Evolutionary conservation across 106 monocot species (phyloP).

Genomic region (Ottelia alismoides): DNA sequence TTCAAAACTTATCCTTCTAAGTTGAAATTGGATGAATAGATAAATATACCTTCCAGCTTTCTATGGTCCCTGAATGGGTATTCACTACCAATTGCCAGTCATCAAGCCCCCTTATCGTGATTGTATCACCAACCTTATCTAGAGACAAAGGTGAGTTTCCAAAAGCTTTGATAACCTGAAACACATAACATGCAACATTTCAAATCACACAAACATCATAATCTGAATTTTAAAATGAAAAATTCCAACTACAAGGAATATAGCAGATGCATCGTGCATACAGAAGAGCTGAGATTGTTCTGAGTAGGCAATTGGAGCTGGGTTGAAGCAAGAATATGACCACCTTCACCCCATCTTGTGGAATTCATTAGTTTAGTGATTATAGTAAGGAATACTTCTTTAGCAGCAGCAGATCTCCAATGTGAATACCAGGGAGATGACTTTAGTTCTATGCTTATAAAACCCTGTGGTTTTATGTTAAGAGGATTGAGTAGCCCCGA

Average conservation of each 20-base stretch:
- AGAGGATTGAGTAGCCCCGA: conserved; percentile 57
- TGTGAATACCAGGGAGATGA: conserved; percentile 69
- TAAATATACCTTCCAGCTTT: conserved; percentile 76
- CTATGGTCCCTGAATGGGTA: conserved; percentile 47
- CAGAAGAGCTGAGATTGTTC: conserved; percentile 30
- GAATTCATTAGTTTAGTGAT: conserved; percentile 27
- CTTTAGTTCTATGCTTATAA: conserved; percentile 32
- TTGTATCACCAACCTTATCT: conserved; percentile 28
- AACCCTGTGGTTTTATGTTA: conserved; percentile 40
- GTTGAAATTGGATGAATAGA: too few relatives aligned
- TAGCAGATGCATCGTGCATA: conserved; percentile 8
- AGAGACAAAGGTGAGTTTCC: conserved; percentile 11
- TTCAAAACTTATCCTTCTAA: too few relatives aligned
- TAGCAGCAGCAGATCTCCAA: conserved; percentile 37
- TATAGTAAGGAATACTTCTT: conserved; percentile 66
- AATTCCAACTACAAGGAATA: background rate
- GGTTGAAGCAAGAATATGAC: conserved; percentile 79
- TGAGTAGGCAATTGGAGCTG: conserved; percentile 49
- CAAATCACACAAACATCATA: too few relatives aligned
- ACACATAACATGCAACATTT: conserved; percentile 6
- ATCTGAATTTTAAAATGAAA: background rate
- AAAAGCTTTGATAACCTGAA: conserved; percentile 41
- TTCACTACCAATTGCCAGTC: conserved; percentile 57
- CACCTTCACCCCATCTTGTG: conserved; percentile 67
- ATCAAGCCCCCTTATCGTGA: conserved; percentile 28